Conservation (phyloP, 1,284 basidiomycete species). For the Athelia psychrophila region DNA sequence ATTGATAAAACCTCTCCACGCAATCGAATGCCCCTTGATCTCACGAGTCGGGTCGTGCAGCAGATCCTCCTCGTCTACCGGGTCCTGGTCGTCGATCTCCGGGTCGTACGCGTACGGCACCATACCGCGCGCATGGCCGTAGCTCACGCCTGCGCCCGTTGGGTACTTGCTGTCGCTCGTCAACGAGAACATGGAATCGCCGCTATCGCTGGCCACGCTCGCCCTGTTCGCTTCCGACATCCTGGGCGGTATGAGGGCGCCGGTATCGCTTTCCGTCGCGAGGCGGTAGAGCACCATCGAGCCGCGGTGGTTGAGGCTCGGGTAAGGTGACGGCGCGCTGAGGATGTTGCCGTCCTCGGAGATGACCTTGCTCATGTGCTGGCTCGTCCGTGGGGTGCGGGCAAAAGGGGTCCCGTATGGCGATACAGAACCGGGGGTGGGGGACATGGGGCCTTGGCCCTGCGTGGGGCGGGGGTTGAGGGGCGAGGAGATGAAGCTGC, state of each 20-base stretch:
- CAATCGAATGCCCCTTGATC: conserved; percentile 24
- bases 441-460: conserved; percentile 7
- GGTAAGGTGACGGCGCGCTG: conserved; percentile 14
- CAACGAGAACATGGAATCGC: conserved; percentile 50
- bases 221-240: conserved; percentile 26
- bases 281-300: conserved; percentile 71
- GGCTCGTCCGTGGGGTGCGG: conserved; percentile 24
- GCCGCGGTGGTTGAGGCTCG: conserved; percentile 32
- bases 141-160: conserved; percentile 30
- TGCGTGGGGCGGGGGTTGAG: conserved; percentile 49
- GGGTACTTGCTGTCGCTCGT: conserved; percentile 66
- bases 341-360: conserved; percentile 48
- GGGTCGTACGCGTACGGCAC: conserved; percentile 71
- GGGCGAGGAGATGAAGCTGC: conserved; percentile 43
- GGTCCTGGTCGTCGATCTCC: conserved; percentile 51
- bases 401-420: conserved; percentile 11
- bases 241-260: conserved; percentile 15
- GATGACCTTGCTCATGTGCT: conserved; percentile 37
- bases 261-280: conserved; percentile 38
- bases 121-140: conserved; percentile 38
- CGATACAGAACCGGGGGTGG: conserved; percentile 3
- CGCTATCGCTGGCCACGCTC: conserved; percentile 41
- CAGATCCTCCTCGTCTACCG: conserved; percentile 60
- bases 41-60: conserved; percentile 55
- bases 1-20: conserved; percentile 56